Evolutionary conservation across 1,284 basidiomycete genomes (phyloP).

Genomic region (Meira miltonrushii): DNA sequence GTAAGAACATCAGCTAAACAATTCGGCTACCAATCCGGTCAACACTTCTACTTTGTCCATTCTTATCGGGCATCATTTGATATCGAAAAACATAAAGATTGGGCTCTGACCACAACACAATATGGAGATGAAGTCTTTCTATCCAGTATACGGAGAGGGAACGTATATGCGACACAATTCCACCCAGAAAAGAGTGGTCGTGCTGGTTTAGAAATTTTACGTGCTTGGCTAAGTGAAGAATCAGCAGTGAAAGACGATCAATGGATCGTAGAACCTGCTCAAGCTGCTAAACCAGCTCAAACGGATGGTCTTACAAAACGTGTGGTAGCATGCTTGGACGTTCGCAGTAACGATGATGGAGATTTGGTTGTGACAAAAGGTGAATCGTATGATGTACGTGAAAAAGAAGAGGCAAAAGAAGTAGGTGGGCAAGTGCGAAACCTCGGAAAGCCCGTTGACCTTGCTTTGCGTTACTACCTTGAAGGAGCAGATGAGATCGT

Average conservation of each 20-base stretch:
- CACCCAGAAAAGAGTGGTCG: slow-evolving; percentile 96
- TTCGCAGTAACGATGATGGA: slow-evolving; percentile 89
- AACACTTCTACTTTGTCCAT: slow-evolving; percentile 81
- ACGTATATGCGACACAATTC: slow-evolving; percentile 92
- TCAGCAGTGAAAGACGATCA: slow-evolving; percentile 11
- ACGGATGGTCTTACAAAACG: slow-evolving; percentile 66
- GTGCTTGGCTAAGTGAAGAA: slow-evolving; percentile 67
- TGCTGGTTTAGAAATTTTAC: slow-evolving; percentile 78
- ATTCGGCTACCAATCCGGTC: slow-evolving; percentile 43
- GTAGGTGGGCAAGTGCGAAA: slow-evolving; percentile 66
- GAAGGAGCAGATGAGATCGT: slow-evolving; percentile 94
- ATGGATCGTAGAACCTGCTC: slow-evolving; percentile 29
- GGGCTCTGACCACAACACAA: slow-evolving; percentile 81
- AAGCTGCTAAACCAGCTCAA: slow-evolving; percentile 51
- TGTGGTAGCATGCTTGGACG: slow-evolving; percentile 96
- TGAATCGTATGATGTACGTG: slow-evolving; percentile 97
- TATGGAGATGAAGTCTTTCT: slow-evolving; percentile 93
- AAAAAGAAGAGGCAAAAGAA: slow-evolving; percentile 53
- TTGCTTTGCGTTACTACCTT: slow-evolving; percentile 78
- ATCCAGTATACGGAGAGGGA: slow-evolving; percentile 73
- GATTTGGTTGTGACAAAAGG: slow-evolving; percentile 99
- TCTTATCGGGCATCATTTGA: slow-evolving; percentile 73
- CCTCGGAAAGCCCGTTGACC: slow-evolving; percentile 91
- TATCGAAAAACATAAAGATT: slow-evolving; percentile 57
- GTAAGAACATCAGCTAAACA: slow-evolving; percentile 24